A percentile compares a stretch with the other conserved stretches of the same genome.
These are phyloP conservation scores for Globisporangium cederbergense DNA, from an alignment of 352 stramenopile species.

Conservation along the genomic window DNA sequence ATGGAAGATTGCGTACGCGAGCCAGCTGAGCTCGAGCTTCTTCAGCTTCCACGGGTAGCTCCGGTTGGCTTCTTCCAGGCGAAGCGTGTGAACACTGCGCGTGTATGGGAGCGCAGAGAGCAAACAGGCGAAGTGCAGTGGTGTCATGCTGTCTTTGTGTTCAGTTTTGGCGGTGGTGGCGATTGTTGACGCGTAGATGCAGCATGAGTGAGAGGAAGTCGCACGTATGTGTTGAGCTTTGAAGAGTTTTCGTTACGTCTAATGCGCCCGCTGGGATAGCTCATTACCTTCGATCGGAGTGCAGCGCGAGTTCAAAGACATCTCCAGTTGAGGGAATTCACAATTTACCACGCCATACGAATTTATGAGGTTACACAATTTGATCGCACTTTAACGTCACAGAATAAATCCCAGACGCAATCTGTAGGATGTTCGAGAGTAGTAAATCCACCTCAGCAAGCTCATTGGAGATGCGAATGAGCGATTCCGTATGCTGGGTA, in stretches of 20 bases:
- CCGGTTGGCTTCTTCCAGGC: constrained; percentile 1
- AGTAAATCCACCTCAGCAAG: neutral
- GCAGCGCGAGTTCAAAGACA: no score
- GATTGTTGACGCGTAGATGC: no score
- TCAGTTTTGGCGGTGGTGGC: no score
- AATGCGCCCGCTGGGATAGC: no score
- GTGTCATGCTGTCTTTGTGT: constrained; percentile 6
- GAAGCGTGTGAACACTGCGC: neutral
- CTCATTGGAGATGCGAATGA: neutral
- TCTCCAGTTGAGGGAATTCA: no score
- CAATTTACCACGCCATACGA: no score
- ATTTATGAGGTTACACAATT: no score
- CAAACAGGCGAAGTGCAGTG: constrained; percentile 1
- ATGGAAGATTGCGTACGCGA: constrained; percentile 11
- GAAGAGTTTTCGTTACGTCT: no score
- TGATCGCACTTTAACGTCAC: no score
- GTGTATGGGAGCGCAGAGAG: constrained; percentile 5
- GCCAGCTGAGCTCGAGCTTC: constrained; percentile 11
- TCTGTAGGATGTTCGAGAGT: neutral
- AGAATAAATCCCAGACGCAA: neutral
- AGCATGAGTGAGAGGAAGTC: no score
- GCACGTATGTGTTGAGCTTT: no score
- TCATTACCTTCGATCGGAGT: no score
- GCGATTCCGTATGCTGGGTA: neutral
- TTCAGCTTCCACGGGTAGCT: neutral